Evolutionary conservation across 805 yeast genomes (phyloP), one percentile per base, ranked within the genome.

Genomic region (Sugiyamaella chiloensis): DNA sequence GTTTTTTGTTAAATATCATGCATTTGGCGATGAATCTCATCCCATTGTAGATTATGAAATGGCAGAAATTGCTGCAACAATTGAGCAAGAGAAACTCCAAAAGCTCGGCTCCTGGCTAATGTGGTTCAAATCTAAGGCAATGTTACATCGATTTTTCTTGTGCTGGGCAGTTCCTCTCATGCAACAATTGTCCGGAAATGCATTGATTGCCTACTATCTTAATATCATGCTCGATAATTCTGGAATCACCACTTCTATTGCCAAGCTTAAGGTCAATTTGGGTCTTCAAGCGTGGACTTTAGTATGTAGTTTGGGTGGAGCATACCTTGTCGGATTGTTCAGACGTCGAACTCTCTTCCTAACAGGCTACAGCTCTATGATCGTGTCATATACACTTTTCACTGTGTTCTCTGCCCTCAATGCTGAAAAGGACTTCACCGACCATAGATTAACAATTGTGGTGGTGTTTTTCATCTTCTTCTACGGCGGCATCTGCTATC

Each of bases 391-490:
- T 36, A 44, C 31, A 24, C 5, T 53, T 9, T 52, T 53, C 50
- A 34, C 48, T 20, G 55, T 60, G 4, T 58, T 72, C 30, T 74
- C 80, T 24, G 79, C 79, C 2, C 56, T 68, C 32, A 74, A 73
- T 59, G 74, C 69, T 52, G 60, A 40, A 34, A 5, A 16, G 20
- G 52, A 69, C 54, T 71, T 71, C 53, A 60, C 66, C 50, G 65
- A 74, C 44, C 69, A 69, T 48, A 17, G 61, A 3, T 60, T 68
- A 31, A 75, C 72, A 41, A 66, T 66, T 46, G 79, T 34, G 4
- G 75, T 53, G 77, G 65, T 69, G 58, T 76, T 78, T 6, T 72
- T 76, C 74, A 72, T 76, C 45, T 75, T 75, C 70, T 56, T 76
- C n/a, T 48, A 47, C 40, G 35, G 44, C 24, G 37, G 46, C 29